Evolutionary conservation across 208 protist genomes (phyloP), one percentile per base, ranked within the genome.

Genomic region (Trypanosoma lewisi): DNA sequence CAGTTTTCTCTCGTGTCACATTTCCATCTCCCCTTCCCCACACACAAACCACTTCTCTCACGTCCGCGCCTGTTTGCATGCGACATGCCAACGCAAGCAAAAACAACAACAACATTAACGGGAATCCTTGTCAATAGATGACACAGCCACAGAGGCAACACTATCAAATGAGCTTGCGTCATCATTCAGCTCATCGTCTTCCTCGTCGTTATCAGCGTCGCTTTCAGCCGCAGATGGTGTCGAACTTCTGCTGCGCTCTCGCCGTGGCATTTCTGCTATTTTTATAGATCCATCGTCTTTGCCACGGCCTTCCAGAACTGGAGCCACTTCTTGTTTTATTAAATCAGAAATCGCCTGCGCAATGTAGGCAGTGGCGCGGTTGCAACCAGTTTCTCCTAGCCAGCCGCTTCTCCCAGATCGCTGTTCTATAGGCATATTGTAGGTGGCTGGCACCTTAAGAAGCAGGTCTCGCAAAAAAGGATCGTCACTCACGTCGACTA

Each of bases 401-500:
- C 84, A 91, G 4, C 80, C 84, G 21, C 61, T 51, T 27, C 67
- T 66, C 19, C 62, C 36, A 14, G 58, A 48, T 34, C 84, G 70
- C 42, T 49, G 59, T 23, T 47, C 48, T 44, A 71, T 6, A 7
- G 69, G 63, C 68, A 86, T 72, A 39, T 39, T 16, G 7, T 9
- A 28, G n/a, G 42, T 62, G 0, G 14, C 17, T 2, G 70, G 37
- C 16, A 75, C 42, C 11, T 21, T 63, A 12, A 56, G 47, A 30
- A 83, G 65, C 4, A 85, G 11, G 8, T 67, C 60, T 19, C 52
- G 63, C 12, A 89, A 70, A 39, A 68, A 58, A 4, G 73, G 0
- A 44, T 84, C 75, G 44, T 85, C 78, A 62, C 70, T 63, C n/a
- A 77, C 33, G 57, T 87, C 84, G 47, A 80, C 63, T 39, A 85